phyloP scores from a whole-genome alignment of 441 rosid genomes.

The Theobroma grandiflorum region DNA sequence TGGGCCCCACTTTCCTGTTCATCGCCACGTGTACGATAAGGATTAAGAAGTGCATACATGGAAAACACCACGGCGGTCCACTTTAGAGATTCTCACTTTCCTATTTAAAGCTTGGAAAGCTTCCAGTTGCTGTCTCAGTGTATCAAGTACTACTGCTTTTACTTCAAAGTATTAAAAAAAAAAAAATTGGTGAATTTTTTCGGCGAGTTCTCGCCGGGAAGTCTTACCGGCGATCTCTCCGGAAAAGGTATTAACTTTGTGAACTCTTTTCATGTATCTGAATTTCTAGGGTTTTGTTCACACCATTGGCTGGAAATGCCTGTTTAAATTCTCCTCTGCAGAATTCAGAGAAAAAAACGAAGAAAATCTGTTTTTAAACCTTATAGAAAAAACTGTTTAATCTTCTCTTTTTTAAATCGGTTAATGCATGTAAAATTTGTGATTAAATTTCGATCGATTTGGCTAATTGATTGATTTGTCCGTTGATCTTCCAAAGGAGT shows the following conservation, averaged over 20 bases:
- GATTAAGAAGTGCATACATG: background rate
- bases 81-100: background rate
- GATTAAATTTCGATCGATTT: slow-evolving; percentile 28
- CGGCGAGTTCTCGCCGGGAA: slow-evolving; percentile 30
- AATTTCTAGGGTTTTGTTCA: slow-evolving; percentile 28
- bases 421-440: slow-evolving; percentile 14
- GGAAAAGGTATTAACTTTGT: slow-evolving; percentile 35
- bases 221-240: slow-evolving; percentile 35
- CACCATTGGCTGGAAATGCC: slow-evolving; percentile 11
- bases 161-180: background rate
- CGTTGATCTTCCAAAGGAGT: slow-evolving; percentile 10
- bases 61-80: background rate
- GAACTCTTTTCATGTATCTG: background rate
- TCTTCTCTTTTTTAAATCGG: background rate
- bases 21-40: background rate
- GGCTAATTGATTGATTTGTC: slow-evolving; percentile 9
- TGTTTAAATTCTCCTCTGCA: background rate
- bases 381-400: background rate
- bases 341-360: background rate
- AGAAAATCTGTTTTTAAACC: background rate
- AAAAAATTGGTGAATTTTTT: slow-evolving; percentile 1
- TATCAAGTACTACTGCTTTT: background rate
- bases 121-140: background rate
- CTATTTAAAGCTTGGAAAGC: background rate
- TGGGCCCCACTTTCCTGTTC: background rate